phyloP scores from a whole-genome alignment of 805 yeast genomes.

The Scheffersomyces amazonensis region DNA sequence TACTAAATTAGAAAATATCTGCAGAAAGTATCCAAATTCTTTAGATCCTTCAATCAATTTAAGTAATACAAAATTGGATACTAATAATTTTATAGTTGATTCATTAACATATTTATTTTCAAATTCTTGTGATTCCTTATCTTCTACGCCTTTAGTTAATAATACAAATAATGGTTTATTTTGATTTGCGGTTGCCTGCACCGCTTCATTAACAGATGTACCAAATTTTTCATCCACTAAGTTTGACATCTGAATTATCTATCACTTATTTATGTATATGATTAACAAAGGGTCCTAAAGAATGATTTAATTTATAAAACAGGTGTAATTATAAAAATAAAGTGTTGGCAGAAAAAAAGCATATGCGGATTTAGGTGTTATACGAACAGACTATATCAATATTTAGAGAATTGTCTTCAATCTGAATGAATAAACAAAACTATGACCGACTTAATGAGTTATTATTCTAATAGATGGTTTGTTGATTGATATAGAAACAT shows the following conservation, averaged over 20 bases:
- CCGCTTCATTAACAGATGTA: slow-evolving; percentile 22
- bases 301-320: no score
- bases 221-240: slow-evolving; percentile 9
- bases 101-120: slow-evolving; percentile 9
- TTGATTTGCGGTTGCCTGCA: slow-evolving; percentile 12
- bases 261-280: no score
- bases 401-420: no score
- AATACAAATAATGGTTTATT: slow-evolving; percentile 23
- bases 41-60: slow-evolving; percentile 12
- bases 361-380: no score
- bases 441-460: no score
- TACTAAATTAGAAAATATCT: slow-evolving; percentile 49
- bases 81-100: slow-evolving; percentile 1
- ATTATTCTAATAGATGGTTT: no score
- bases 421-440: no score
- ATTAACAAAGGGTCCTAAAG: no score
- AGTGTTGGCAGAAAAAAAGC: no score
- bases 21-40: slow-evolving; percentile 38
- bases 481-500: no score
- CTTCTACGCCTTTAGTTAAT: slow-evolving; percentile 9
- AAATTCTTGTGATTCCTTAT: slow-evolving; percentile 10
- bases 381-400: no score
- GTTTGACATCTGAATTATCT: slow-evolving; percentile 4
- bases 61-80: slow-evolving; percentile 13
- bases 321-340: no score